Evolutionary conservation across 352 stramenopile species (phyloP), one percentile per base, ranked within the genome.

Genomic region (Phytopythium delawarense): DNA sequence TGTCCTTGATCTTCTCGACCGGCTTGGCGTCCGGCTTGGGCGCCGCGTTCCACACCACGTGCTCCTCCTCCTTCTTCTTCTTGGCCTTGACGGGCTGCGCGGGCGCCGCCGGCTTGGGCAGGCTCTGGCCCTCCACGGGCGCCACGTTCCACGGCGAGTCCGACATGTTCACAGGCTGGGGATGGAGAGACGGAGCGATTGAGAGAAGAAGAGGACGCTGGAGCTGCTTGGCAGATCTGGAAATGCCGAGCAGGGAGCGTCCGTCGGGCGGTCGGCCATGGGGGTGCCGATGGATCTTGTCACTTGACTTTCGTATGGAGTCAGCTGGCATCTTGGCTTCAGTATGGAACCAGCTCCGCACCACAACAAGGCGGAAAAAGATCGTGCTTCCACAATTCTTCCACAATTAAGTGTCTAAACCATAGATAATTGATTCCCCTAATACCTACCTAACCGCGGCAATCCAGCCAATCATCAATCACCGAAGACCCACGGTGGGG

Each of bases 1-100:
- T 77, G 65, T 81, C 73, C 62, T 81, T 79, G 28, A 76, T 61
- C 67, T 80, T 79, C 63, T 78, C 72, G 40, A 51, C 50, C 18
- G 59, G 55, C 42, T 61, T 35, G 46, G 68, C 73, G 54, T 78
- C 75, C 16, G 73, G 70, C 63, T 81, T 80, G 35, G 73, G 64
- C 21, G 63, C 70, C 15, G 68, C 64, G 61, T 78, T 84, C 75
- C 57, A 81, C 59, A 64, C 63, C 57, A 75, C 70, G 51, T 76
- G 63, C 61, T 84, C 75, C 63, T 79, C 73, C 58, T 81, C 69
- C 50, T 63, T 61, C 55, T 73, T 55, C 64, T 70, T 67, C 67
- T 73, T 73, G 40, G 65, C 20, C 49, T 73, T 73, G 40, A 49
- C 28, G 21, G 66, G 52, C 4, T 62, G 42, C 9, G 64, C 55